Conservation (phyloP, 1,284 basidiomycete genomes). For the Somion occarium region DNA sequence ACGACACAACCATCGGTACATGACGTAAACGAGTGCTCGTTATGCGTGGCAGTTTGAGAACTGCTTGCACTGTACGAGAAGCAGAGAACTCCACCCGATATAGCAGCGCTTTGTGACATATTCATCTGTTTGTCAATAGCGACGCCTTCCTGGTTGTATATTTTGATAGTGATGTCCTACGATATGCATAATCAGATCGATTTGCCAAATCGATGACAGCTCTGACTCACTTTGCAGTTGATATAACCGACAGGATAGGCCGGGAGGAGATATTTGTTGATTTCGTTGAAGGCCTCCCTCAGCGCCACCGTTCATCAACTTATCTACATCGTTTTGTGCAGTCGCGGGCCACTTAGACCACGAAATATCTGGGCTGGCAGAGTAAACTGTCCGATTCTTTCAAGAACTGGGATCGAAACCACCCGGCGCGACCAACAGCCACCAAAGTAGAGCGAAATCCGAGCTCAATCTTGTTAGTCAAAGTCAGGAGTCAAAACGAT, state of each 20-base stretch:
- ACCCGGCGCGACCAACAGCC: slow-evolving; percentile 5
- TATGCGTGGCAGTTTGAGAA: background rate
- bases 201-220: background rate
- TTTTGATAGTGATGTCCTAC: slow-evolving; percentile 7
- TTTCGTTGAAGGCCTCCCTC: background rate
- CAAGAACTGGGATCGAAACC: slow-evolving; percentile 7
- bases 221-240: slow-evolving; percentile 2
- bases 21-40: background rate
- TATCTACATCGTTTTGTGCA: background rate
- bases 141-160: background rate
- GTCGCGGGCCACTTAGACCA: slow-evolving; percentile 2
- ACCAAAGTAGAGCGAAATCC: slow-evolving; percentile 6
- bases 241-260: slow-evolving; percentile 2
- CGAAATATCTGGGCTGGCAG: background rate
- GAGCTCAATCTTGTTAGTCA: background rate
- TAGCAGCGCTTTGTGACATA: background rate
- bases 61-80: slow-evolving; percentile 2
- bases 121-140: background rate
- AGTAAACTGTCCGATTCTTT: slow-evolving; percentile 2
- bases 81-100: slow-evolving; percentile 1
- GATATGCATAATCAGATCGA: background rate
- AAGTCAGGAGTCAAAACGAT: no score
- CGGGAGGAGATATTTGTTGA: background rate
- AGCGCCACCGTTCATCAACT: background rate
- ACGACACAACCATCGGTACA: slow-evolving; percentile 2